phyloP scores from a whole-genome alignment of 192 early-diverging fungal species.

The Phycomyces nitens region DNA sequence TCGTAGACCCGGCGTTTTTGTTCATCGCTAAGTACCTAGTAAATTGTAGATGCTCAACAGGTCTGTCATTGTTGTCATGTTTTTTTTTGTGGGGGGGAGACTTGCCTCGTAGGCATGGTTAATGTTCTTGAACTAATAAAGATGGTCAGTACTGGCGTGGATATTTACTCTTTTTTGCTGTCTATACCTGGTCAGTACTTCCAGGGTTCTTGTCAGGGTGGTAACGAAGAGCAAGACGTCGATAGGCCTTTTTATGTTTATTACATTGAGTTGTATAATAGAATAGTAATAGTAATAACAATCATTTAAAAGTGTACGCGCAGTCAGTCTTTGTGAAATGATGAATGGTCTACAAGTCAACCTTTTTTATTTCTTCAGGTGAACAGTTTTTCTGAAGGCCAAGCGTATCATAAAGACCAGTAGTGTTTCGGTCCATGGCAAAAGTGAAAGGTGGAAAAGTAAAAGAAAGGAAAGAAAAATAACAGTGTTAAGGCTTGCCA shows the following conservation, averaged over 20 bases:
- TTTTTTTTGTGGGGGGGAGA: neutral
- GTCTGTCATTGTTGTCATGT: neutral
- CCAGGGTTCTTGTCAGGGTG: conserved; percentile 67
- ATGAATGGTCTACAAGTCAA: neutral
- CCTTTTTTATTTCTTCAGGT: conserved; percentile 58
- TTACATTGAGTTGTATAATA: no score
- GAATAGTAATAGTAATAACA: no score
- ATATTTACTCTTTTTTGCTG: neutral
- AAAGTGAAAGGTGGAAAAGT: neutral
- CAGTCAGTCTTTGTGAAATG: neutral
- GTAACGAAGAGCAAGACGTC: conserved; percentile 55
- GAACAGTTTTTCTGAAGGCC: conserved; percentile 47
- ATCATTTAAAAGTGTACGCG: no score
- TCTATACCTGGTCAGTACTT: conserved; percentile 35
- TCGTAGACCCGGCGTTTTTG: conserved; percentile 89
- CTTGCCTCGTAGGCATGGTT: conserved; percentile 82
- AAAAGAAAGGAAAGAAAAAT: conserved; percentile 1
- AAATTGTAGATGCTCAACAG: neutral
- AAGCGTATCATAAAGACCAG: conserved; percentile 49
- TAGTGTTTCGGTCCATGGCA: conserved; percentile 53
- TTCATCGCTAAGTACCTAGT: conserved; percentile 54
- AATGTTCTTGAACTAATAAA: conserved; percentile 76
- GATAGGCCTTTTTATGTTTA: conserved; percentile 26
- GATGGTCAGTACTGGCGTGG: conserved; percentile 1
- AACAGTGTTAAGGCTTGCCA: neutral